Evolutionary conservation across 345 rosid species (phyloP).

Genomic region (Aegle marmelos): DNA sequence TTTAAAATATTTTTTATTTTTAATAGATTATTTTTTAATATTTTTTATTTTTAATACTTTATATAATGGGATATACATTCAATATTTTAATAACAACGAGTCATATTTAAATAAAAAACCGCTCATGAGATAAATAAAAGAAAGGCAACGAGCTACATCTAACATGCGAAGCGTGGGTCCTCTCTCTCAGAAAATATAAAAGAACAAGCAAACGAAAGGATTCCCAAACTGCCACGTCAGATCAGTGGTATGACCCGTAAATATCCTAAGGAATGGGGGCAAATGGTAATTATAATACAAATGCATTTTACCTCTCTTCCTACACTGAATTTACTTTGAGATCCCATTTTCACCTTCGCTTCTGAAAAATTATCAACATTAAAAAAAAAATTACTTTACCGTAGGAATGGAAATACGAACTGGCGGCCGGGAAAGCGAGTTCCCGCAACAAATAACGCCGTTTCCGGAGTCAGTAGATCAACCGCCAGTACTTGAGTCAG

Average conservation of each 20-base stretch:
- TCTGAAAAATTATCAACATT: not conserved
- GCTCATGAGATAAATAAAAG: no score
- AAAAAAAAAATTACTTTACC: constrained; percentile 2
- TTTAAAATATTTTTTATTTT: no score
- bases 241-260: not conserved
- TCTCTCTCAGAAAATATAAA: no score
- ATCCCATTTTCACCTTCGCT: not conserved
- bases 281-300: not conserved
- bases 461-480: constrained; percentile 4
- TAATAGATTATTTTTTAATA: no score
- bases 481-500: not conserved
- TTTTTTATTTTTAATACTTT: no score
- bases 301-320: not conserved
- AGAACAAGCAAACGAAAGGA: not conserved
- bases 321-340: not conserved
- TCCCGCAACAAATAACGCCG: constrained; percentile 16
- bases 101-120: no score
- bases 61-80: no score
- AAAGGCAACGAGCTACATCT: no score
- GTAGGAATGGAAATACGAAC: constrained; percentile 6
- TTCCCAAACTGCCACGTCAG: not conserved
- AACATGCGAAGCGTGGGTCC: no score
- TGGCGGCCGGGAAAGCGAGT: not conserved
- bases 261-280: not conserved
- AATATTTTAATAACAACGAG: no score